Evolutionary conservation across 176 grass and related monocot species (phyloP), one percentile per base, ranked within the genome.

Genomic region (Triticum urartu): DNA sequence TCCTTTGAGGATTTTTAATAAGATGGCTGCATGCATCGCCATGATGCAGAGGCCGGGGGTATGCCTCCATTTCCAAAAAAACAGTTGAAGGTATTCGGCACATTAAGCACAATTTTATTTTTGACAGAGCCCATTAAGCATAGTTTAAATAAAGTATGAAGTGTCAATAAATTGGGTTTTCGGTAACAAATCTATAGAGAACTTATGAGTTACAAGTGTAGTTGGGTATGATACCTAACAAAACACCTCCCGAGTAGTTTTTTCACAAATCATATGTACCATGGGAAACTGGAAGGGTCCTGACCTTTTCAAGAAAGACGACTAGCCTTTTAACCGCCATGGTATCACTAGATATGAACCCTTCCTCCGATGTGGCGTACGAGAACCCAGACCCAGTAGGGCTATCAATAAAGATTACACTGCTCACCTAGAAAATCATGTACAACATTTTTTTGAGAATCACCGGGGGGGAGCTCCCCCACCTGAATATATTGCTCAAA

Each of bases 361-460:
- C 72, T 18, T 92, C 74, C 36, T 77, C 18, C 14, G 52, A 64
- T 17, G 12, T 32, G 25, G 82, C 87, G 72, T 89, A 92, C 2
- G 89, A 94, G 77, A 92, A 94, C 22, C 93, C 90, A 47, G 83
- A 26, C 9, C 89, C 89, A 2, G 68, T 30, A 4, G 89, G 92
- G 20, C 87, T 84, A 84, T 93, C 92, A 12, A 93, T 20, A 84
- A 94, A 94, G 15, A 94, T 86, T 24, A 92, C 25, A 77, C 81
- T 95, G 83, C 85, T 86, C 5, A 88, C 79, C 90, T 95, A 15
- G 20, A 13, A 64, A 42, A 26, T 26, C 9, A 64, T 26, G n/a
- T 30, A 30, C 28, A 30, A 30, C 28, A 30, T 30, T 30, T 30
- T 30, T 30, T 30, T 30, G 1, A 30, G 28, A 30, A 30, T 30